Base-by-base conservation (phyloP, 2,329 filamentous ascomycete species). In the Lecanicillium sp. region DNA sequence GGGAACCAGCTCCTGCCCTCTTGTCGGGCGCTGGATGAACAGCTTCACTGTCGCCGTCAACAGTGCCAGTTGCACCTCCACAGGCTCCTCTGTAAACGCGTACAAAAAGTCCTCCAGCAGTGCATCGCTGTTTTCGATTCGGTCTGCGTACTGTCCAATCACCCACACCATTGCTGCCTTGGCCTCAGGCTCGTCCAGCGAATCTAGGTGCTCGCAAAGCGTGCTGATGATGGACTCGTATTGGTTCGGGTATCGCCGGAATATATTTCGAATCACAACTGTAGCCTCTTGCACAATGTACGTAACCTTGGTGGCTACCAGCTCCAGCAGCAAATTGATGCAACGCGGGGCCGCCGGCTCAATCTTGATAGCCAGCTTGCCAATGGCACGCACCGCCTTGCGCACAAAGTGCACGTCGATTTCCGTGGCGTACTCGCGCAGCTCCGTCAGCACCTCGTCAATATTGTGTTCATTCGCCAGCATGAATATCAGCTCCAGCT, bases 111-210 rank as follows among this genome's bases (percentile, higher is more conserved):
- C 92, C 52, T 98, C 90, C 8, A 98, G 74, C 3, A 98, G 72
- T 0, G 84, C 86, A 51, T 97, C 92, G 13, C 87, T 92, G 60
- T 98, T 97, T 58, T 98, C 92, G 51, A 98, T 98, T 32, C 92
- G 83, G 56, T 94, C 88, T 9, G 92, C 92, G 54, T 98, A 98
- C 59, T 98, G 87, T 3, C 92, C 92, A 57, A 98, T 98, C 27
- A 98, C 92, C 92, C 92, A 98, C 32, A 98, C 92, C 80, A 98
- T 95, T 42, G 92, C 92, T 2, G 92, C 89, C 60, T 98, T 98
- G 33, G 92, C 92, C 62, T 98, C 92, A 3, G 92, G 90, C 59
- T 98, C 92, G 59, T 98, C 92, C 35, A 98, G 69, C 4, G 89
- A 94, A 62, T 98, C 92, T 17, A 98, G 77, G 53, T 98, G 90